Evolutionary conservation across 2,329 filamentous ascomycete genomes (phyloP), one percentile per base, ranked within the genome.

Genomic region (Fusarium newnesense): DNA sequence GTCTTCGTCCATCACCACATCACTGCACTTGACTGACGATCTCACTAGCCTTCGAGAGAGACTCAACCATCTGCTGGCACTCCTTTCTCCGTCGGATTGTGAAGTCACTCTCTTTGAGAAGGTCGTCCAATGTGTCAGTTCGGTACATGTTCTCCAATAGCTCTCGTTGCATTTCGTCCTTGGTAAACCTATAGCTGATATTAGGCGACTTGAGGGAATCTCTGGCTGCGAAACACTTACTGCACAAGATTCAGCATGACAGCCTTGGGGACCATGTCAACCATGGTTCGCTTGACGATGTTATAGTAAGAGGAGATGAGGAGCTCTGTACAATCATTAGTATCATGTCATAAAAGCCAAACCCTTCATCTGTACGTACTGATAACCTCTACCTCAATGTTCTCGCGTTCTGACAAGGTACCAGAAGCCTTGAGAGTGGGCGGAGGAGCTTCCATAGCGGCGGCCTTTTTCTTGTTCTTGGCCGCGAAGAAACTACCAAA

Each of bases 391-490:
- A 99, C 96, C 83, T 99, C 96, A 73, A 97, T 94, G 67, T 91
- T 92, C 83, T 99, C 96, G 70, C 96, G 94, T 85, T 99, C 96
- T 9, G 94, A 97, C 43, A 99, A 87, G 32, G 92, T 97, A 46
- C 96, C 96, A 7, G 94, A 97, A 39, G 96, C 96, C 87, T 98
- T 99, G 65, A 99, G 90, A 46, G 91, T 96, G 36, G 96, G 90
- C 71, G 96, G 96, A 43, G 96, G 96, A 19, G 96, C 88, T 82
- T 99, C 96, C 96, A 99, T 99, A 53, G 96, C 95, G n/a, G 96
- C 96, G 85, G 97, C 97, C 92, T 98, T 98, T 90, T 99, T 99
- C 91, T 98, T 99, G 87, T 98, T 99, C 90, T 98, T 99, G 80
- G 94, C 95, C 16, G 96, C 94, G 81, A 98, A 99, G 89, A 99